These are phyloP conservation scores for Pichia sporocuriosa DNA, from an alignment of 805 yeast species.

Conservation along the genomic window DNA sequence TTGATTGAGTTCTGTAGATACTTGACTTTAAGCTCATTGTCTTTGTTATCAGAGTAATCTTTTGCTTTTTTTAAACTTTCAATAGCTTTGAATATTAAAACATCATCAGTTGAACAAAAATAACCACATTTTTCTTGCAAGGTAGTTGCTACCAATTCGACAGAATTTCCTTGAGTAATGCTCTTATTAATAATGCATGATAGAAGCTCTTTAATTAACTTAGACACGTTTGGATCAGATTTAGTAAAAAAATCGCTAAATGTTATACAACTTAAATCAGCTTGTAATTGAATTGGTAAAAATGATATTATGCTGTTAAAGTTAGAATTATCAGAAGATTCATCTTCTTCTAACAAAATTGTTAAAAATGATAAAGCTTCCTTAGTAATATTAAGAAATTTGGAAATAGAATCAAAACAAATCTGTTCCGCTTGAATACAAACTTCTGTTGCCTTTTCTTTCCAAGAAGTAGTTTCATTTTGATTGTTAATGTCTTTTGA, in stretches of 20 bases:
- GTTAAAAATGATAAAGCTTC: slow-evolving; percentile 87
- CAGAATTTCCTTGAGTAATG: slow-evolving; percentile 86
- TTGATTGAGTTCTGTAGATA: slow-evolving; percentile 69
- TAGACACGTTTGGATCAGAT: slow-evolving; percentile 44
- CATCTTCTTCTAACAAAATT: slow-evolving; percentile 66
- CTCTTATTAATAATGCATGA: slow-evolving; percentile 85
- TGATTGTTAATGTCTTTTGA: slow-evolving; percentile 46
- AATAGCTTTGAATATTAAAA: slow-evolving; percentile 85
- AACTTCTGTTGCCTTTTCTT: slow-evolving; percentile 46
- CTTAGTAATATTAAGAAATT: slow-evolving; percentile 68
- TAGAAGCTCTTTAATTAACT: slow-evolving; percentile 75
- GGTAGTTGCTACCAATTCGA: slow-evolving; percentile 80
- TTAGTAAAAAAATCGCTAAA: slow-evolving; percentile 79
- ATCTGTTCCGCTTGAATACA: slow-evolving; percentile 86
- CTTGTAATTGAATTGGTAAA: slow-evolving; percentile 61
- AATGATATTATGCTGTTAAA: slow-evolving; percentile 65
- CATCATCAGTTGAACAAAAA: slow-evolving; percentile 91
- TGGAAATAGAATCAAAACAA: slow-evolving; percentile 72
- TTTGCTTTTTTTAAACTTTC: slow-evolving; percentile 87
- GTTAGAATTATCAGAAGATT: not conserved
- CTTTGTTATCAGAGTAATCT: slow-evolving; percentile 61
- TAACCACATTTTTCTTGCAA: slow-evolving; percentile 91
- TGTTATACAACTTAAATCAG: slow-evolving; percentile 55
- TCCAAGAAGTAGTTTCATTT: slow-evolving; percentile 37
- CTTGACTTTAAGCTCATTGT: slow-evolving; percentile 55